Evolutionary conservation across 2,329 filamentous ascomycete genomes (phyloP), one percentile per base, ranked within the genome.

Genomic region (Ploettnerulaceae sp.): DNA sequence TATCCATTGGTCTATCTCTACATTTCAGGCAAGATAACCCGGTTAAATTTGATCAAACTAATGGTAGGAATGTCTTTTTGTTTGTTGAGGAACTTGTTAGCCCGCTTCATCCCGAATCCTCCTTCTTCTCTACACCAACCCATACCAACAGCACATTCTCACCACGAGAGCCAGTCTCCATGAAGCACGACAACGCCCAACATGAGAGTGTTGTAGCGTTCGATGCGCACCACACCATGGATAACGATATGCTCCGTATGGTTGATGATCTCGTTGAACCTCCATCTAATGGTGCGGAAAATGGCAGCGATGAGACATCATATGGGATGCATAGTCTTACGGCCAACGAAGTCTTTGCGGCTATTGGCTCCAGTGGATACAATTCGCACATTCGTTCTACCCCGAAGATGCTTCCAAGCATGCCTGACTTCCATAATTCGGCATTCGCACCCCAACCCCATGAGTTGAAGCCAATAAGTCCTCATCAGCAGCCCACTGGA

Each of bases 1-100:
- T 85, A 6, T 71, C 77, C 37, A 79, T 81, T 61, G 82, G 77
- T 3, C 66, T 46, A 83, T 66, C 75, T 43, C 64, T 84, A 21
- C 74, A 76, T n/a, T 67, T 73, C 45, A 70, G 72, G 53, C 65
- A 69, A 40, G 67, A 55, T 61, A 53, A 57, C 56, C 45, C 61
- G 51, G 47, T 61, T 51, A 69, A 55, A 67, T 68, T 62, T 70
- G 69, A 70, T 18, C 64, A 68, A 17, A 38, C 45, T 15, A 46
- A 29, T 31, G 66, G 71, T 50, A 51, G 67, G 6, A 42, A 47
- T 14, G 21, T 47, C 4, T 79, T 80, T 55, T 66, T 72, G 44
- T 78, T 75, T 49, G 68, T 71, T 38, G 75, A 79, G 17, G 21
- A 36, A 24, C 5, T 36, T 12, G 33, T 22, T 20, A 35, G 32